Base-by-base conservation (phyloP, 2,329 filamentous ascomycete genomes). In the Alternaria triticimaculans region DNA sequence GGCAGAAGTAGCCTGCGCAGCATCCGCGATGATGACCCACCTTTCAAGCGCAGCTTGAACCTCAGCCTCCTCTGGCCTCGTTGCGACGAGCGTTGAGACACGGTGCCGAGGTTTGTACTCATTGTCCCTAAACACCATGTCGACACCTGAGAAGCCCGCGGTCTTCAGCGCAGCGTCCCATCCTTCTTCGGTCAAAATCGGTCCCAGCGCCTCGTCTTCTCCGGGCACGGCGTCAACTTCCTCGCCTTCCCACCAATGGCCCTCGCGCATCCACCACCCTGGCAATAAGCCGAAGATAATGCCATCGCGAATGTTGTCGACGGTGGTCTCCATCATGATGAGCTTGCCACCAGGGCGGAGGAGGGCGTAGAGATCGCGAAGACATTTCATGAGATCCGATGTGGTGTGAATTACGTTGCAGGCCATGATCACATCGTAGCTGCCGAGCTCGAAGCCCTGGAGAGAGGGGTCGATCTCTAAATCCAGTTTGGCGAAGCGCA, bases 131-230 rank as follows among this genome's bases (percentile, higher is more conserved):
- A 63, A 60, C 18, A 60, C 50, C 49, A 63, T 55, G 8, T 64
- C 62, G 7, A 61, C 57, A n/a, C 62, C 55, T 2, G 59, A 53
- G 54, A 65, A 66, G 21, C 63, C 60, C 11, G 44, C 45, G 3
- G 28, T 57, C 45, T 58, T 63, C 8, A 68, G 41, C 6, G 46
- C 51, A 18, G 26, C 68, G 53, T 76, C 67, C 76, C 75, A 79
- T 41, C 67, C 26, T 15, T 58, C 45, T 54, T 63, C 49, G 12
- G 60, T 59, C 5, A 65, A 21, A 37, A 57, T 48, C 14, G 62
- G 62, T 4, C 58, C 58, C 25, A 55, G 14, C 21, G 43, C 50
- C 49, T 55, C 49, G 43, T 63, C 48, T 20, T 63, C 60, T 7
- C 54, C 60, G 2, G 60, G 54, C 3, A 58, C 28, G 7, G 55